Base-by-base conservation (phyloP, 2,329 filamentous ascomycete genomes). In the Colletotrichum sp. region DNA sequence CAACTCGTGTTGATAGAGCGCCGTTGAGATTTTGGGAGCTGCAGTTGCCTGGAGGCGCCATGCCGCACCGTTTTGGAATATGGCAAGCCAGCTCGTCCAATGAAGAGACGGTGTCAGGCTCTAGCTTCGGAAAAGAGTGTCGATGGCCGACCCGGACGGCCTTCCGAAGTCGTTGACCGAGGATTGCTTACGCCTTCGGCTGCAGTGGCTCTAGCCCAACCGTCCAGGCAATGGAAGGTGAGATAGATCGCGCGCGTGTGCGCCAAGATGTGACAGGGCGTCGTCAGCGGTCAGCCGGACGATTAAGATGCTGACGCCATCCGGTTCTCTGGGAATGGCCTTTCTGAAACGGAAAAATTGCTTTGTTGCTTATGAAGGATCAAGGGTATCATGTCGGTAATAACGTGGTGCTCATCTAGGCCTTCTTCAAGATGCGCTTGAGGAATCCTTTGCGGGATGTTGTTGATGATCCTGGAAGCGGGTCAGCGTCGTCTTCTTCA, bases 371-470 rank as follows among this genome's bases (percentile, higher is more conserved):
- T 11, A 57, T 68, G 32, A 30, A 13, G 39, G 12, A 59, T 27
- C 19, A 16, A 59, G 30, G 66, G 66, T 69, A 59, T 22, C 66
- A 69, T 69, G 49, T 64, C 22, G 29, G n/a, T 15, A 36, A 13
- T 49, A 49, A 49, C 44, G 44, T 22, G 44, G 22, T 62, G 27
- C 3, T 69, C 55, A 32, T 63, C 29, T 73, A 76, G 32, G 57
- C 55, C 19, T 74, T 76, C 34, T 76, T 76, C 64, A 76, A 39
- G 34, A 76, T 52, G 27, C 74, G 74, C 65, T 74, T 76, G 34
- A 76, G 70, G 16, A 76, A 61, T 52, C 71, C 65, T 52, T 69
- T 76, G 59, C 59, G 62, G 13, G 55, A 36, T 30, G 73, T 49
- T n/a, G 73, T 49, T n/a, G 74, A 65, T 13, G 73, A 34, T 12